These are phyloP conservation scores for Solanum neorickii DNA, from an alignment of 257 asterid species.

Conservation along the genomic window DNA sequence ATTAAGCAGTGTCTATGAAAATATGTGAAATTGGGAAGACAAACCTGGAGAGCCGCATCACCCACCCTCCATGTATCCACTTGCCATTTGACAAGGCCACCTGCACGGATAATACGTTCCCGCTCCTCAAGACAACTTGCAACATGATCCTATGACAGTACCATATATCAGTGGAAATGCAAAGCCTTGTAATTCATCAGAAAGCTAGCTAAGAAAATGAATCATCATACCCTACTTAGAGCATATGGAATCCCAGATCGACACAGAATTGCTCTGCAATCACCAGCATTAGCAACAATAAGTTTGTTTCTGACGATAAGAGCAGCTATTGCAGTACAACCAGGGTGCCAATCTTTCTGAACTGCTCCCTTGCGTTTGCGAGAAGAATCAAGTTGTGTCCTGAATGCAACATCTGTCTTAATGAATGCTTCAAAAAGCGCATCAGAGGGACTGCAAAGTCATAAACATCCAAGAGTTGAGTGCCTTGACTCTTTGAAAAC, in stretches of 20 bases:
- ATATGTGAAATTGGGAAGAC: constrained; percentile 1
- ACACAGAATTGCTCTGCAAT: constrained; percentile 77
- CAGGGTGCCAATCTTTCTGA: constrained; percentile 81
- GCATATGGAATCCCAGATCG: constrained; percentile 60
- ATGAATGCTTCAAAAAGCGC: constrained; percentile 72
- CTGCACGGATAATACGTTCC: constrained; percentile 61
- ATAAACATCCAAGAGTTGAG: not conserved
- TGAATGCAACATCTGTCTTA: constrained; percentile 68
- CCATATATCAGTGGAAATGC: not conserved
- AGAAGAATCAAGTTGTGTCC: constrained; percentile 46
- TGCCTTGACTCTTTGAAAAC: not conserved
- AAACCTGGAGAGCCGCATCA: constrained; percentile 87
- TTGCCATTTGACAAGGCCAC: constrained; percentile 78
- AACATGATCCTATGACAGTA: constrained; percentile 77
- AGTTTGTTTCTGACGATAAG: constrained; percentile 57
- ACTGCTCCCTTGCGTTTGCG: constrained; percentile 43
- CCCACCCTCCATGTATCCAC: constrained; percentile 96
- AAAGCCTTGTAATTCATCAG: not conserved
- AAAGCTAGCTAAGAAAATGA: not conserved
- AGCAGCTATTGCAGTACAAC: constrained; percentile 83
- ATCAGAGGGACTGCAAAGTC: constrained; percentile 51
- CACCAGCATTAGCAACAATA: constrained; percentile 96
- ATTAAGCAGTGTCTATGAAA: not conserved
- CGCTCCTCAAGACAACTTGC: constrained; percentile 89
- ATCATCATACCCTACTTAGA: constrained; percentile 71